Evolutionary conservation across 495 filamentous ascomycete genomes (phyloP).

Genomic region (Xylaria scruposa): DNA sequence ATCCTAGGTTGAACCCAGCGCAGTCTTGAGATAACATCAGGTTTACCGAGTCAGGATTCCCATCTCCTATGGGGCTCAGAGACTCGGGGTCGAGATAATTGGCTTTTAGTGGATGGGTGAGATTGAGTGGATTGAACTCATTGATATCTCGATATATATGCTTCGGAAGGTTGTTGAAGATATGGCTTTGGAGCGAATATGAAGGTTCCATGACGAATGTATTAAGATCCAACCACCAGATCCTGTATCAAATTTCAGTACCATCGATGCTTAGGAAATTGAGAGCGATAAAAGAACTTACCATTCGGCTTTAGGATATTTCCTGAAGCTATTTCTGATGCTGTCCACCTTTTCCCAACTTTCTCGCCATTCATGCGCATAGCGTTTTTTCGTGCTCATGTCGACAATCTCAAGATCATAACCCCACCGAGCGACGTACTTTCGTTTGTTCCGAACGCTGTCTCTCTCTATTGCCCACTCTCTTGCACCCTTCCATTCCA

Average conservation of each 20-base stretch:
- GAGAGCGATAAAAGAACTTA: slow-evolving; percentile 50
- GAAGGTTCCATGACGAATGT: slow-evolving; percentile 98
- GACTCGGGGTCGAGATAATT: slow-evolving; percentile 75
- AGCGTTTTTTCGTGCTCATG: slow-evolving; percentile 97
- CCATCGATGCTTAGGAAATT: slow-evolving; percentile 7
- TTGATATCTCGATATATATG: slow-evolving; percentile 96
- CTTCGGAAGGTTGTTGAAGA: slow-evolving; percentile 79
- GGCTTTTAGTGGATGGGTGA: slow-evolving; percentile 78
- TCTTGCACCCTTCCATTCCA: slow-evolving; percentile 97
- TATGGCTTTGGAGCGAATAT: slow-evolving; percentile 86
- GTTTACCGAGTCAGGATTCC: slow-evolving; percentile 75
- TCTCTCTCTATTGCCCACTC: slow-evolving; percentile 99
- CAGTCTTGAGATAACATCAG: slow-evolving; percentile 94
- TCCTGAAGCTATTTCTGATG: slow-evolving; percentile 86
- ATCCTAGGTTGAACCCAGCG: slow-evolving; percentile 93
- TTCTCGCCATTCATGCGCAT: slow-evolving; percentile 98
- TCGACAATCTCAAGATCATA: slow-evolving; percentile 97
- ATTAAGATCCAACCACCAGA: slow-evolving; percentile 99
- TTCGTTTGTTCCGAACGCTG: slow-evolving; percentile 91
- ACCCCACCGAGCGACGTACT: slow-evolving; percentile 86
- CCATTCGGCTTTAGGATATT: slow-evolving; percentile 97
- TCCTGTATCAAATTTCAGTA: slow-evolving; percentile 63
- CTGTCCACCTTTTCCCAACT: slow-evolving; percentile 99
- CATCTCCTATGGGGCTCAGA: slow-evolving; percentile 76
- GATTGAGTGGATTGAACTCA: slow-evolving; percentile 92